phyloP scores from a whole-genome alignment of 371 early-diverging fungal genomes.

The Blakeslea trispora region DNA sequence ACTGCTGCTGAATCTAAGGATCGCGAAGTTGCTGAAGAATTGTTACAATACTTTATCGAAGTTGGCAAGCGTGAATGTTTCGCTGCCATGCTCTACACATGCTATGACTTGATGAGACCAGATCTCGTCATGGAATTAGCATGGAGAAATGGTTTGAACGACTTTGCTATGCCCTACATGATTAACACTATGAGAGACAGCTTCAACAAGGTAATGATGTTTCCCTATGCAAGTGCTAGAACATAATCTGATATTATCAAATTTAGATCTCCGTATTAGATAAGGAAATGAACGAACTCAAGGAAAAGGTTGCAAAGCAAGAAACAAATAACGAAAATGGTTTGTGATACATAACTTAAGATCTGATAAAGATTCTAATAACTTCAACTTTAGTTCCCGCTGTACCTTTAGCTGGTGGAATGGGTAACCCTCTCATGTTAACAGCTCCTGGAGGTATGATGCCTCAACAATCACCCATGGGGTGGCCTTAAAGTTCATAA shows the following conservation, averaged over 20 bases:
- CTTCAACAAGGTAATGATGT: slow-evolving; percentile 58
- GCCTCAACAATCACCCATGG: slow-evolving; percentile 49
- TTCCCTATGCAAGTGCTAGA: not conserved
- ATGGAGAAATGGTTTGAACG: slow-evolving; percentile 86
- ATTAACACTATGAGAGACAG: slow-evolving; percentile 88
- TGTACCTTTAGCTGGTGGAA: slow-evolving; percentile 44
- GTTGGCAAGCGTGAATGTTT: slow-evolving; percentile 89
- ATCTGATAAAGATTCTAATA: not conserved
- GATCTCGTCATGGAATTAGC: slow-evolving; percentile 93
- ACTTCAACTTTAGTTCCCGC: slow-evolving; percentile 25
- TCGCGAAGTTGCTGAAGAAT: slow-evolving; percentile 87
- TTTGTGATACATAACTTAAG: slow-evolving; percentile 5
- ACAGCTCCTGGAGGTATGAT: slow-evolving; percentile 47
- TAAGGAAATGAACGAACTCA: slow-evolving; percentile 54
- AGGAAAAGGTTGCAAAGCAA: slow-evolving; percentile 50
- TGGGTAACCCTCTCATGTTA: slow-evolving; percentile 72
- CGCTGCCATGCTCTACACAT: slow-evolving; percentile 87
- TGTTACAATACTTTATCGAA: slow-evolving; percentile 93
- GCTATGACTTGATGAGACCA: slow-evolving; percentile 92
- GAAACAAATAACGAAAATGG: slow-evolving; percentile 36
- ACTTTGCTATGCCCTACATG: slow-evolving; percentile 96
- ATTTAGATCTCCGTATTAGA: slow-evolving; percentile 46
- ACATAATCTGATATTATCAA: not conserved
- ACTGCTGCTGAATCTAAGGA: slow-evolving; percentile 90
- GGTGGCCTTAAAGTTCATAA: no score